Conservation (phyloP, 2,329 filamentous ascomycete species). For the Cylindrodendrum hubeiense region DNA sequence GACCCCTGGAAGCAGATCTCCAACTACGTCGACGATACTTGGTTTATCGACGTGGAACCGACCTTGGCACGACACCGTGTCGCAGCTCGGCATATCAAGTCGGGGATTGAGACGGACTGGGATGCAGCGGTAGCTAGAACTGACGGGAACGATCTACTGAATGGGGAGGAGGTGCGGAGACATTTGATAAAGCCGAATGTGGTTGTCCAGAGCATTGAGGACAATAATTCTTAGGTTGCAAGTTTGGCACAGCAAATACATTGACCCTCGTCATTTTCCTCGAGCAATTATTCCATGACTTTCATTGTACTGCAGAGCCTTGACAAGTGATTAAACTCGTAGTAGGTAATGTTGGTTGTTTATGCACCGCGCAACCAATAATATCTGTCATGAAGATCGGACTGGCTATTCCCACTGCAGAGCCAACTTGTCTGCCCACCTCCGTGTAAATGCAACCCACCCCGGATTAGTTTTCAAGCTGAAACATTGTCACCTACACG, state of each 20-base stretch:
- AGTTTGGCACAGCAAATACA: too few relatives aligned
- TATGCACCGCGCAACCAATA: too few relatives aligned
- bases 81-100: slow-evolving; percentile 8
- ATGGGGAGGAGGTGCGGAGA: slow-evolving; percentile 12
- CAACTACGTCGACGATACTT: slow-evolving; percentile 8
- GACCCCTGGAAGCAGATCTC: slow-evolving; percentile 8
- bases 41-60: slow-evolving; percentile 18
- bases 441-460: background rate
- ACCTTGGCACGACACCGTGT: slow-evolving; percentile 2
- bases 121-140: slow-evolving; percentile 7
- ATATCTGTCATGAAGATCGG: too few relatives aligned
- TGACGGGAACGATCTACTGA: slow-evolving; percentile 3
- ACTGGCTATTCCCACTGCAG: too few relatives aligned
- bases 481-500: background rate
- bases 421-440: too few relatives aligned
- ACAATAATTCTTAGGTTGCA: too few relatives aligned
- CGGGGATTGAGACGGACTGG: slow-evolving; percentile 10
- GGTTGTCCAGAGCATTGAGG: slow-evolving; percentile 6
- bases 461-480: too few relatives aligned
- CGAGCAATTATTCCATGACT: background rate
- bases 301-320: too few relatives aligned
- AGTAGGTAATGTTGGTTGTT: too few relatives aligned
- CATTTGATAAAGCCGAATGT: slow-evolving; percentile 8
- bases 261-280: too few relatives aligned
- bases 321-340: too few relatives aligned